Conservation (phyloP, 495 filamentous ascomycete genomes). For the Halenospora varia region DNA sequence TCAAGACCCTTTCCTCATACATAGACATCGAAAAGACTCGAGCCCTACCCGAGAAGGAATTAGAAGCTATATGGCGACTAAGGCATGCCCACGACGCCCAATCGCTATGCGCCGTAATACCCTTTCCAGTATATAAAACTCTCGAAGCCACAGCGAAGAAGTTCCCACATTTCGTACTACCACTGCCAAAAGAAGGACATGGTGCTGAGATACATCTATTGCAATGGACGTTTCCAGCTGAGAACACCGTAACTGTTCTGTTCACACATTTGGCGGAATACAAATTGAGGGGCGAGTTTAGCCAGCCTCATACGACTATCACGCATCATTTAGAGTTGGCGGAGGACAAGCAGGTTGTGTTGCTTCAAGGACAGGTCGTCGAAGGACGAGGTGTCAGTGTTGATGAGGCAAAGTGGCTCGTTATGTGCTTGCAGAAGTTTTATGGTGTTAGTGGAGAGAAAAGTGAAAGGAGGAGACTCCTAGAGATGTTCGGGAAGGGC, state of each 20-base stretch:
- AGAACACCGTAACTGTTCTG: conserved; percentile 71
- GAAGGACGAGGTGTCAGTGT: conserved; percentile 72
- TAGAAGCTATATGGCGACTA: conserved; percentile 88
- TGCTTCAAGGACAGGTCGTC: conserved; percentile 78
- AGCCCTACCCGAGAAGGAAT: conserved; percentile 71
- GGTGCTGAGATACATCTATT: conserved; percentile 81
- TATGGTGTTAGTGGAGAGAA: conserved; percentile 61
- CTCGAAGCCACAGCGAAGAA: conserved; percentile 64
- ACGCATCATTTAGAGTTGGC: conserved; percentile 84
- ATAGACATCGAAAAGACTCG: conserved; percentile 76
- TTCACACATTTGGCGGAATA: conserved; percentile 92
- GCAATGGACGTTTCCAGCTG: conserved; percentile 68
- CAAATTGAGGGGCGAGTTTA: conserved; percentile 84
- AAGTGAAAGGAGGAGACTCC: conserved; percentile 53
- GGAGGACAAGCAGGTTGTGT: conserved; percentile 66
- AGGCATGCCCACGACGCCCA: conserved; percentile 65
- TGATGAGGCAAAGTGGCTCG: conserved; percentile 78
- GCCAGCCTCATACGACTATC: conserved; percentile 85
- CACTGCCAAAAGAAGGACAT: conserved; percentile 65
- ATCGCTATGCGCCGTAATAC: conserved; percentile 80
- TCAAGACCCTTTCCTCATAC: conserved; percentile 80
- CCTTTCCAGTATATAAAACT: conserved; percentile 60
- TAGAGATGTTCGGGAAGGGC: conserved; percentile 78
- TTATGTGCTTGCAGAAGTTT: conserved; percentile 94
- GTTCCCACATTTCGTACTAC: conserved; percentile 87